A percentile compares a stretch with the other conserved stretches of the same genome.
These are phyloP conservation scores for Annulohypoxylon truncatum DNA, from an alignment of 2,329 filamentous ascomycete species.

Conservation along the genomic window DNA sequence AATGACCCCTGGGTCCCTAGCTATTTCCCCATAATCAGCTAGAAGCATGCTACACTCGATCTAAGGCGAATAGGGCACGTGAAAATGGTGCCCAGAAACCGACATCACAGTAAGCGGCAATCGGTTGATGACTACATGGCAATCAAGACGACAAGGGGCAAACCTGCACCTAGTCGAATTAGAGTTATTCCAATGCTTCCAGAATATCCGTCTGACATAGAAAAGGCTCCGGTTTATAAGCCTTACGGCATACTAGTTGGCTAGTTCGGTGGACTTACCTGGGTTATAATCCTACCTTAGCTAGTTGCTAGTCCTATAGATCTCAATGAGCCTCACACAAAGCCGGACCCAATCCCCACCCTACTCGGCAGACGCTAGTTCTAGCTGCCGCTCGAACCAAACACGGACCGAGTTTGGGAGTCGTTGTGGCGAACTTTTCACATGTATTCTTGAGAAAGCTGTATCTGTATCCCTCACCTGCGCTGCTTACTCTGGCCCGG, in stretches of 20 bases:
- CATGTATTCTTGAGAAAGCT: conserved; percentile 17
- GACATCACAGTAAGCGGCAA: conserved; percentile 19
- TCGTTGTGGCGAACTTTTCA: conserved; percentile 20
- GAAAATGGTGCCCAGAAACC: neutral
- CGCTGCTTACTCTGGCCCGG: conserved; percentile 35
- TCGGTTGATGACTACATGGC: conserved; percentile 11
- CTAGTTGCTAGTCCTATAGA: conserved; percentile 3
- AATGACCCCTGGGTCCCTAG: neutral
- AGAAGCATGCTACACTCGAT: neutral
- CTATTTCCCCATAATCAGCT: conserved; percentile 6
- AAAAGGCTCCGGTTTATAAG: conserved; percentile 11
- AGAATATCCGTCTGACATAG: neutral
- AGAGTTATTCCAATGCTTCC: neutral
- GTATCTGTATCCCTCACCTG: conserved; percentile 7
- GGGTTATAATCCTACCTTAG: neutral
- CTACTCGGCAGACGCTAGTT: conserved; percentile 23
- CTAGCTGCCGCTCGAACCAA: conserved; percentile 33
- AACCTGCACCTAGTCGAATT: neutral
- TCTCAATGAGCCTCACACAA: conserved; percentile 29
- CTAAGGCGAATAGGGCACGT: conserved; percentile 3
- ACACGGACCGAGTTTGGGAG: conserved; percentile 17
- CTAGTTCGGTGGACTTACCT: neutral
- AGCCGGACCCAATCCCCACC: conserved; percentile 5
- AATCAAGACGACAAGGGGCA: neutral
- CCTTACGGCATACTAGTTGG: conserved; percentile 10